A percentile compares a stretch with the other conserved stretches of the same genome.
Evolutionary conservation across 1,284 basidiomycete genomes (phyloP).

Genomic region (Thecaphora frezii): DNA sequence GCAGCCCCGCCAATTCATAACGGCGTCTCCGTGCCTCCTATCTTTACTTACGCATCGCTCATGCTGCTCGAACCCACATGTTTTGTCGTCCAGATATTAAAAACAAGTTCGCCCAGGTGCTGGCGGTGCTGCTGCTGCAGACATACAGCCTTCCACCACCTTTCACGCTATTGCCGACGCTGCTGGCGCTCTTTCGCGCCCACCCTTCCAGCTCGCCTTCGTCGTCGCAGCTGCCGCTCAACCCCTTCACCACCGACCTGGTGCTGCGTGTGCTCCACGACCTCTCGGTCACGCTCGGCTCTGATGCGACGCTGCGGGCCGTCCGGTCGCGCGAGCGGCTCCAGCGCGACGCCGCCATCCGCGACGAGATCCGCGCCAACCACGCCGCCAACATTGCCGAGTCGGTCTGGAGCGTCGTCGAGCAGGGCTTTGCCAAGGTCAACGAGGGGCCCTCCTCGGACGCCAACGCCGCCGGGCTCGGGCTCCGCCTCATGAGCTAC

Average conservation of each 20-base stretch:
- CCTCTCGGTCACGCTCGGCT: constrained; percentile 54
- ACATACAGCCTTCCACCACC: constrained; percentile 81
- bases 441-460: constrained; percentile 18
- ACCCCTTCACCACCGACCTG: constrained; percentile 79
- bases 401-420: constrained; percentile 79
- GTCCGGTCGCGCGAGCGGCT: constrained; percentile 53
- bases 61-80: constrained; percentile 5
- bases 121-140: constrained; percentile 89
- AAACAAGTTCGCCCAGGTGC: constrained; percentile 97
- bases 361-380: constrained; percentile 55
- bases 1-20: too few species aligned
- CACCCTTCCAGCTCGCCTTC: constrained; percentile 61
- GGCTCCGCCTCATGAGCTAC: constrained; percentile 64
- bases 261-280: constrained; percentile 55
- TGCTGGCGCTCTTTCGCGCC: constrained; percentile 57
- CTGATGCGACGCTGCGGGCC: constrained; percentile 53
- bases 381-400: constrained; percentile 83
- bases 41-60: neutral
- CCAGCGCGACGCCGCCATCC: constrained; percentile 52
- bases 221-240: constrained; percentile 76
- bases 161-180: constrained; percentile 70
- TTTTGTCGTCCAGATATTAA: constrained; percentile 73
- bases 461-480: constrained; percentile 58
- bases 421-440: constrained; percentile 65
- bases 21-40: too few species aligned